Conservation (phyloP, 371 early-diverging fungal species). For the Mucor piriformis region DNA sequence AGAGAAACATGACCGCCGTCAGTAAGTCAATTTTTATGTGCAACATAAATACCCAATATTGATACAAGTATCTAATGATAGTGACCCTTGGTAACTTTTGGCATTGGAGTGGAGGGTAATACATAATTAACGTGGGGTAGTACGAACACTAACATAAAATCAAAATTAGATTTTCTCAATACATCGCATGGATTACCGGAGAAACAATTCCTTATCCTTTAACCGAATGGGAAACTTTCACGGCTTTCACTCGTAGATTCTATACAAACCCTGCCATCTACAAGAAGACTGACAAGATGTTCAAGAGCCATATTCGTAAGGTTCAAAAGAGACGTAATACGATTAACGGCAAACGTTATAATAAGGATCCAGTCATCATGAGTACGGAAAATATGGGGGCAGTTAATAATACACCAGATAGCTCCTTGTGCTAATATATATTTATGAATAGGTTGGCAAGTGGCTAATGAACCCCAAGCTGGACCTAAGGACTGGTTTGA, state of each 20-base stretch:
- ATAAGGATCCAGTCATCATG: slow-evolving; percentile 47
- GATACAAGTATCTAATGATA: no score
- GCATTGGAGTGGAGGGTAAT: slow-evolving; percentile 68
- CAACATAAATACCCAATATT: no score
- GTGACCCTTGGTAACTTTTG: slow-evolving; percentile 61
- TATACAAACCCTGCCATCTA: slow-evolving; percentile 37
- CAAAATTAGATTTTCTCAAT: slow-evolving; percentile 51
- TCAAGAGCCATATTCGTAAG: slow-evolving; percentile 35
- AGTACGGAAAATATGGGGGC: slow-evolving; percentile 26
- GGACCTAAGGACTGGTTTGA: slow-evolving; percentile 52
- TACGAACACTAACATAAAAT: no score
- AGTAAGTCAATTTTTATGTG: no score
- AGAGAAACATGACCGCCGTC: slow-evolving; percentile 55
- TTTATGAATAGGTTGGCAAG: slow-evolving; percentile 41
- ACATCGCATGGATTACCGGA: slow-evolving; percentile 54
- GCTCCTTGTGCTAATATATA: not conserved
- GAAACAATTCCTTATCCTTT: slow-evolving; percentile 53
- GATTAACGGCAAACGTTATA: slow-evolving; percentile 40
- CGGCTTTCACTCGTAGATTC: slow-evolving; percentile 36
- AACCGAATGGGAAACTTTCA: slow-evolving; percentile 27
- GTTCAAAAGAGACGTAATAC: slow-evolving; percentile 40
- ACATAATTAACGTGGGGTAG: no score
- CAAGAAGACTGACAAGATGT: slow-evolving; percentile 31
- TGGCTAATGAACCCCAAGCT: slow-evolving; percentile 49
- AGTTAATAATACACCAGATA: not conserved